These are phyloP conservation scores for Elymus sibiricus DNA, from an alignment of 176 grass and related monocot species.

Conservation along the genomic window DNA sequence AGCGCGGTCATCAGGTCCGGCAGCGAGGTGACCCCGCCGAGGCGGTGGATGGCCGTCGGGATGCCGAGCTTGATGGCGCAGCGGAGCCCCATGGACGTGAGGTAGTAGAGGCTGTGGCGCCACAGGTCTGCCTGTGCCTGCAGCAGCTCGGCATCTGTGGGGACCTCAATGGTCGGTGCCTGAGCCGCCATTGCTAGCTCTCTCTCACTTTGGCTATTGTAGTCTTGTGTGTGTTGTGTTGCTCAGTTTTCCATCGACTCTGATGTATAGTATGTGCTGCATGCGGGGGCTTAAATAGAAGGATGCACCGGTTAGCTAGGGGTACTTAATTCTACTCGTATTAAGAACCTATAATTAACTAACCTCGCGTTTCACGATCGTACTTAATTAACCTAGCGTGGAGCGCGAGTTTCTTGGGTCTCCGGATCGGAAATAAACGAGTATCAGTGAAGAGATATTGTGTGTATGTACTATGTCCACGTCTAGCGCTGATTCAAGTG, in stretches of 20 bases:
- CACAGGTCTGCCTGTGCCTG: conserved; percentile 30
- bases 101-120: conserved; percentile 17
- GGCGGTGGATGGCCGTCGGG: conserved; percentile 15
- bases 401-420: not conserved
- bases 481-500: no score
- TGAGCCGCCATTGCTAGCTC: not conserved
- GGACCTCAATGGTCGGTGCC: not conserved
- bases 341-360: not conserved
- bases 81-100: conserved; percentile 22
- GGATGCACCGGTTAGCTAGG: not conserved
- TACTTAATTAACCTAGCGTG: not conserved
- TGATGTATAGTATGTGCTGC: not conserved
- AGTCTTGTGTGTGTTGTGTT: not conserved
- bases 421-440: not conserved
- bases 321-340: no score
- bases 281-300: not conserved
- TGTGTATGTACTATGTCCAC: not conserved
- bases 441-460: not conserved
- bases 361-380: not conserved
- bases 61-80: conserved; percentile 49
- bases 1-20: conserved; percentile 7
- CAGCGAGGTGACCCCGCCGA: conserved; percentile 4
- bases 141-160: conserved; percentile 11
- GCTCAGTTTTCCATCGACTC: not conserved
- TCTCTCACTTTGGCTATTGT: not conserved